Evolutionary conservation across 805 yeast species (phyloP).

Genomic region (Hanseniaspora singularis): DNA sequence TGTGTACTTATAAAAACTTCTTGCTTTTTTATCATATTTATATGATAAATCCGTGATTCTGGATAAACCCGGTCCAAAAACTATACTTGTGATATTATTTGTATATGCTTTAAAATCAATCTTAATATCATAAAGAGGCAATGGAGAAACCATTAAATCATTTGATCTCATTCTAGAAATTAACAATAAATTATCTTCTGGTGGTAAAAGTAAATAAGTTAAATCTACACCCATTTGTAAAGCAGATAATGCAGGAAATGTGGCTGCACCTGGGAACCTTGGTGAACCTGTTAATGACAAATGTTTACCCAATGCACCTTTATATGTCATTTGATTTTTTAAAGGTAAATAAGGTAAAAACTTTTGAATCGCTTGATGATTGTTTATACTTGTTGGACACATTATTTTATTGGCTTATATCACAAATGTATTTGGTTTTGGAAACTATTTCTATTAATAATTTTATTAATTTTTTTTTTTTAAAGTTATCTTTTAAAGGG

Average conservation of each 20-base stretch:
- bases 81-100: neutral
- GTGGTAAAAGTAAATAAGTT: conserved; percentile 7
- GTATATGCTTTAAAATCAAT: neutral
- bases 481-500: too few species aligned
- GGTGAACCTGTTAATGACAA: conserved; percentile 9
- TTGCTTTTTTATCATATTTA: conserved; percentile 2
- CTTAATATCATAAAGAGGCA: neutral
- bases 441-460: too few species aligned
- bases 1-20: conserved; percentile 3
- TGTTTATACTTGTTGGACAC: too few species aligned
- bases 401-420: neutral
- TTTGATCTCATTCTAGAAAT: conserved; percentile 12
- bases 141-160: conserved; percentile 10
- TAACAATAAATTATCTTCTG: conserved; percentile 3
- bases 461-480: too few species aligned
- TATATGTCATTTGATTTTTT: neutral
- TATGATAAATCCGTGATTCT: conserved; percentile 7
- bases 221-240: conserved; percentile 14
- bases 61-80: conserved; percentile 13
- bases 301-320: conserved; percentile 13
- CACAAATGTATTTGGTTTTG: too few species aligned
- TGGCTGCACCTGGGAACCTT: conserved; percentile 11
- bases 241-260: conserved; percentile 10
- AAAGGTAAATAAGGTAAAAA: conserved; percentile 1
- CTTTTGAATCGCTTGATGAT: neutral